Conservation (phyloP, 495 filamentous ascomycete species). For the Xylaria sp. region DNA sequence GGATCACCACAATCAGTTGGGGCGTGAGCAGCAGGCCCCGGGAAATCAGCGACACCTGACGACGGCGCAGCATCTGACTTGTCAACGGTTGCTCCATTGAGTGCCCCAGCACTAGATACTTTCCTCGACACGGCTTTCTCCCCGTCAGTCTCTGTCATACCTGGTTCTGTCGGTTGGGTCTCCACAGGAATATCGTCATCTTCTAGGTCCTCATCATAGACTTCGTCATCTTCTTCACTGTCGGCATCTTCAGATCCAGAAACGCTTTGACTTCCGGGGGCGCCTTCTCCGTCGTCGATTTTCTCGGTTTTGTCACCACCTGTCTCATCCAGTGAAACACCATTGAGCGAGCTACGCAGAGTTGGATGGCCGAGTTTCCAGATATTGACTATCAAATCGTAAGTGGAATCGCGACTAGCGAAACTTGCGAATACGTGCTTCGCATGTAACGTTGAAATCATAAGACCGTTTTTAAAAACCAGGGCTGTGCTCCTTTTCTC, state of each 20-base stretch:
- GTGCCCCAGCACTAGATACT: conserved; percentile 64
- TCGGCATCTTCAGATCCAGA: conserved; percentile 68
- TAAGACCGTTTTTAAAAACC: conserved; percentile 96
- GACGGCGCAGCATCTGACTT: conserved; percentile 58
- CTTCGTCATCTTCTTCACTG: conserved; percentile 69
- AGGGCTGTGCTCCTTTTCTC: conserved; percentile 97
- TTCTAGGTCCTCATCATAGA: conserved; percentile 81
- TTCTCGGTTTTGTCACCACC: conserved; percentile 93
- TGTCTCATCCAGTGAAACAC: conserved; percentile 77
- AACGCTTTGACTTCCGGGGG: conserved; percentile 48
- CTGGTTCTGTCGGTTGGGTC: conserved; percentile 66
- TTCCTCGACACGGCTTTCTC: conserved; percentile 69
- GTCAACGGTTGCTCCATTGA: conserved; percentile 57
- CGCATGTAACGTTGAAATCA: conserved; percentile 93
- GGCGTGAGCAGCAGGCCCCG: conserved; percentile 81
- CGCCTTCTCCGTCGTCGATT: conserved; percentile 58
- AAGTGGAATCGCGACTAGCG: conserved; percentile 91
- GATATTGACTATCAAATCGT: conserved; percentile 95
- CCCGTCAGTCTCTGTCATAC: conserved; percentile 66
- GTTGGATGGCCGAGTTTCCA: conserved; percentile 97
- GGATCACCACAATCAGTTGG: conserved; percentile 84
- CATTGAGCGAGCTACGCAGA: conserved; percentile 86
- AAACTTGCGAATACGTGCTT: conserved; percentile 96
- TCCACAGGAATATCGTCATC: conserved; percentile 65
- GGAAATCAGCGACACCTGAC: conserved; percentile 70